Conservation (phyloP, 441 rosid genomes). For the Gossypium gossypioides region DNA sequence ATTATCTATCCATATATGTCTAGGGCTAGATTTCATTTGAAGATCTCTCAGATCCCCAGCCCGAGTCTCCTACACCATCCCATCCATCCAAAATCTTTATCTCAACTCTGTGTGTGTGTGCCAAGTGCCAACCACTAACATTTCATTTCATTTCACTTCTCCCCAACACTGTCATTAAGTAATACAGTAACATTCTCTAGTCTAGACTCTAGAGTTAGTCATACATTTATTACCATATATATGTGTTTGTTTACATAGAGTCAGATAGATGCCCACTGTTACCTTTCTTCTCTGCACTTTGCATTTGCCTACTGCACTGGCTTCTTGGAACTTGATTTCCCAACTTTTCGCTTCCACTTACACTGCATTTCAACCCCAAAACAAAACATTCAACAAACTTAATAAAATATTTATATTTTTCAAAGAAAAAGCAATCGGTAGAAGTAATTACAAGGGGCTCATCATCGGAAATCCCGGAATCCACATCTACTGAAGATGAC, state of each 20-base stretch:
- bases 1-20: not conserved
- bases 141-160: not conserved
- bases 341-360: conserved; percentile 68
- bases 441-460: conserved; percentile 73
- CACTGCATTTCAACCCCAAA: conserved; percentile 43
- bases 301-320: conserved; percentile 22
- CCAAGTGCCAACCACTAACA: not conserved
- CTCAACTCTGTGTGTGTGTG: not conserved
- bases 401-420: not conserved
- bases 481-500: conserved; percentile 21
- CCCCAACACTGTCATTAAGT: not conserved
- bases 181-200: not conserved
- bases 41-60: not conserved
- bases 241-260: not conserved
- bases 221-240: not conserved
- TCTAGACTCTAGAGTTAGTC: not conserved
- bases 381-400: conserved; percentile 1
- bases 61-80: not conserved
- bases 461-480: conserved; percentile 60
- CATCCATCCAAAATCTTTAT: not conserved
- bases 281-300: not conserved
- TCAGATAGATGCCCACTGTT: not conserved
- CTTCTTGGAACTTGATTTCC: conserved; percentile 42
- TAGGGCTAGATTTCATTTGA: not conserved
- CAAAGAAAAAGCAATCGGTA: not conserved